Conservation (phyloP, 2,329 filamentous ascomycete species). For the Lomentospora prolificans region DNA sequence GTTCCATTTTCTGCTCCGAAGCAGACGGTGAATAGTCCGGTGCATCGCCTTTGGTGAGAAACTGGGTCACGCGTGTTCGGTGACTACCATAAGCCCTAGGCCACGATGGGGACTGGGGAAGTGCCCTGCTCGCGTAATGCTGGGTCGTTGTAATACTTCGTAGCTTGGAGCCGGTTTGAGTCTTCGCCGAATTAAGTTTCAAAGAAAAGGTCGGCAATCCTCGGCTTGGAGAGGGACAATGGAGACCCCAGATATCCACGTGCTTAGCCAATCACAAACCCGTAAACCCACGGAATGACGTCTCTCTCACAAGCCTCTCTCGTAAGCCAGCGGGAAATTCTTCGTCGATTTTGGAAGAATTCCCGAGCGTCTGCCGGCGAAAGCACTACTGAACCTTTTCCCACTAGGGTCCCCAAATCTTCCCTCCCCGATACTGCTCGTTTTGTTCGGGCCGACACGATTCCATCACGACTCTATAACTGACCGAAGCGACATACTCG, state of each 20-base stretch:
- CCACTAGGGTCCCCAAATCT: neutral
- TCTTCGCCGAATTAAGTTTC: too few relatives aligned
- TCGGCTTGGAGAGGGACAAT: conserved; percentile 2
- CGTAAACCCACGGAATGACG: conserved; percentile 2
- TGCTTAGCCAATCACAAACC: neutral
- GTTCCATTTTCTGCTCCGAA: neutral
- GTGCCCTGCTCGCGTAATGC: too few relatives aligned
- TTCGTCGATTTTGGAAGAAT: neutral
- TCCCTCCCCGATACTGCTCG: neutral
- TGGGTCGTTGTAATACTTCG: too few relatives aligned
- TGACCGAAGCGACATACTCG: neutral
- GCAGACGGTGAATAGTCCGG: too few relatives aligned
- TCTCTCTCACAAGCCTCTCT: conserved; percentile 3
- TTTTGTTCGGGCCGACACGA: neutral
- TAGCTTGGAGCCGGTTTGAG: too few relatives aligned
- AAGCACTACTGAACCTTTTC: neutral
- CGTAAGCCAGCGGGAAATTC: conserved; percentile 8
- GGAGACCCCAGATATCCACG: neutral
- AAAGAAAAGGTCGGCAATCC: conserved; percentile 8
- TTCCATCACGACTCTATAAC: neutral
- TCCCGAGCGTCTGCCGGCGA: neutral
- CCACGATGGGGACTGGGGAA: neutral
- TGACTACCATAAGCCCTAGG: neutral
- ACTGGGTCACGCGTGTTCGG: neutral
- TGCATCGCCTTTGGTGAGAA: too few relatives aligned